Conservation (phyloP, 345 rosid genomes). For the Eutrema japonicum region DNA sequence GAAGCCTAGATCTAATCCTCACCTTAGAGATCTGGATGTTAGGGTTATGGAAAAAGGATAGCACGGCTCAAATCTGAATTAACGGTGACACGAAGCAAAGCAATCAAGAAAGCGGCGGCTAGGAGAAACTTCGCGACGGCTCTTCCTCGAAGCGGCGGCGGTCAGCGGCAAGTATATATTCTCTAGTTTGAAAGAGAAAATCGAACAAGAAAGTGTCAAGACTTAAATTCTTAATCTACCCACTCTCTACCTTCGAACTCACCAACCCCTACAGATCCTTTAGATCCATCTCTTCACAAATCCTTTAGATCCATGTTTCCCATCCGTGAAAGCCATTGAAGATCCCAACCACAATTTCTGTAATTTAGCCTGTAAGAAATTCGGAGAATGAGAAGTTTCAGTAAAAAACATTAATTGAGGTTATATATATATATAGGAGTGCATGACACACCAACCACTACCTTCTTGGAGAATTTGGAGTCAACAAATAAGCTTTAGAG, state of each 20-base stretch:
- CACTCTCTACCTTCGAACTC: slow-evolving; percentile 36
- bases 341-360: neutral
- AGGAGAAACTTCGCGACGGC: no score
- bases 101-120: no score
- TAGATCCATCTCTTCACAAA: no score
- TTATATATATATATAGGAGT: slow-evolving; percentile 30
- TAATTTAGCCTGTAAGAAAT: neutral
- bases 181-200: slow-evolving; percentile 21
- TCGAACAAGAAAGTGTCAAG: slow-evolving; percentile 43
- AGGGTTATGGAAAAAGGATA: no score
- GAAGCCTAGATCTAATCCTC: no score
- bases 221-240: slow-evolving; percentile 45
- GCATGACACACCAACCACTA: slow-evolving; percentile 38
- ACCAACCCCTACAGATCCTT: no score
- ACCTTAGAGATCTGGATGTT: no score
- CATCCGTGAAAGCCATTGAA: no score
- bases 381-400: slow-evolving; percentile 20
- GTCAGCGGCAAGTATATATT: slow-evolving; percentile 3
- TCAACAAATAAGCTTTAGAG: slow-evolving; percentile 11
- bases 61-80: no score
- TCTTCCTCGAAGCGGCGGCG: no score
- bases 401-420: neutral
- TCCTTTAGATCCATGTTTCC: no score
- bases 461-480: slow-evolving; percentile 12
- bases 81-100: no score